These are phyloP conservation scores for Bisporella sp. DNA, from an alignment of 2,329 filamentous ascomycete species.

Conservation along the genomic window DNA sequence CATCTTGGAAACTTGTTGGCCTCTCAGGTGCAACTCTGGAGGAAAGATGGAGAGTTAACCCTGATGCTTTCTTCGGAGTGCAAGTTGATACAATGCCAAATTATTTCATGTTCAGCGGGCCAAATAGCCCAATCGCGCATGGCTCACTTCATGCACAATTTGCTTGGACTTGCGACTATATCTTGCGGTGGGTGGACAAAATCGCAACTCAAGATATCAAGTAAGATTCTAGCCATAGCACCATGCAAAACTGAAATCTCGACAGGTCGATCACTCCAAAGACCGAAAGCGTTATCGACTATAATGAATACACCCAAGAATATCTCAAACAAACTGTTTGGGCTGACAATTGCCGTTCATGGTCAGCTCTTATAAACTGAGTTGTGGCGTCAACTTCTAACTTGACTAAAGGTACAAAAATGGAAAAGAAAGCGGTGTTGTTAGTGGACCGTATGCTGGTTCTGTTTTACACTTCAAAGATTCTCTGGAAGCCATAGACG, in stretches of 20 bases:
- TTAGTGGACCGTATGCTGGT: constrained; percentile 3
- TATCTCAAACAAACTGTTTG: constrained; percentile 19
- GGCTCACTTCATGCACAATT: constrained; percentile 20
- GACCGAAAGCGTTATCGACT: constrained; percentile 28
- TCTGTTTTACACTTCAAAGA: constrained; percentile 2
- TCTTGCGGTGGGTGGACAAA: constrained; percentile 26
- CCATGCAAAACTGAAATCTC: no score
- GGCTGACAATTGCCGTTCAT: constrained; percentile 15
- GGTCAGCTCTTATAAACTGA: background rate
- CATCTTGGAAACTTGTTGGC: constrained; percentile 17
- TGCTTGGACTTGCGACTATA: constrained; percentile 27
- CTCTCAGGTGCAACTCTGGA: constrained; percentile 5
- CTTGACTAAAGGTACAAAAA: constrained; percentile 6
- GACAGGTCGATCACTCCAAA: constrained; percentile 14
- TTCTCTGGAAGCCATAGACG: background rate
- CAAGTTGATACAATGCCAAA: constrained; percentile 19
- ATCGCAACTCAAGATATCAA: constrained; percentile 27
- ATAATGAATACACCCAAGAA: constrained; percentile 17
- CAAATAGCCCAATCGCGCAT: constrained; percentile 17
- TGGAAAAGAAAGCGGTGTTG: constrained; percentile 3
- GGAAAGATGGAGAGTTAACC: constrained; percentile 23
- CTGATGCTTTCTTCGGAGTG: constrained; percentile 14
- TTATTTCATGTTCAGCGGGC: constrained; percentile 22
- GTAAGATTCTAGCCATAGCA: constrained; percentile 1
- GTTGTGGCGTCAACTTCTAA: no score